Evolutionary conservation across 78 protist species (phyloP).

Genomic region (Polysphondylium violaceum): DNA sequence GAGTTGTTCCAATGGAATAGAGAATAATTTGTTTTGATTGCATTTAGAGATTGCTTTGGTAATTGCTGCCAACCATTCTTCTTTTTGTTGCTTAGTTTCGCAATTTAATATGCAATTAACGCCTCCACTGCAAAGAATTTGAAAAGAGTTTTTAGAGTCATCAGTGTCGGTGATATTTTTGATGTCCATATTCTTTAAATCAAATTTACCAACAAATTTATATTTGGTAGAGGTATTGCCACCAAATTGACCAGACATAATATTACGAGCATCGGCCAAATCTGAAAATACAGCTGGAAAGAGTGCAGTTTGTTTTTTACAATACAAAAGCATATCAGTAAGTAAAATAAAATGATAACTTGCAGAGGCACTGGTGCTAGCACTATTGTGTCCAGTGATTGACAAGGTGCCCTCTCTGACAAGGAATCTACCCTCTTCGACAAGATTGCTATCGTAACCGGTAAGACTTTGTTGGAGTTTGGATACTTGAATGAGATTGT

Average conservation of each 20-base stretch:
- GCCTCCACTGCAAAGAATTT: constrained; percentile 9
- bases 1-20: constrained; percentile 42
- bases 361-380: background rate
- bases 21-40: constrained; percentile 60
- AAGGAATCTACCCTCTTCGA: constrained; percentile 52
- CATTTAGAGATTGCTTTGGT: constrained; percentile 36
- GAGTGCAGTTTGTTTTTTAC: constrained; percentile 58
- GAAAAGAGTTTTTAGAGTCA: constrained; percentile 8
- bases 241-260: background rate
- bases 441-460: constrained; percentile 23
- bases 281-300: constrained; percentile 39
- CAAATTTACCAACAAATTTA: constrained; percentile 52
- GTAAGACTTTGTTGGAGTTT: constrained; percentile 32
- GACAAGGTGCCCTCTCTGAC: constrained; percentile 30
- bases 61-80: constrained; percentile 44
- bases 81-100: constrained; percentile 45
- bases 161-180: constrained; percentile 5
- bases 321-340: constrained; percentile 47
- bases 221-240: background rate
- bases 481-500: constrained; percentile 34
- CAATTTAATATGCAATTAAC: background rate
- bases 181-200: constrained; percentile 60
- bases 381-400: background rate
- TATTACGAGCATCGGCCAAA: background rate
- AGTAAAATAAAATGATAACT: constrained; percentile 18